Conservation (phyloP, 345 rosid genomes). For the Acer saccharum region DNA sequence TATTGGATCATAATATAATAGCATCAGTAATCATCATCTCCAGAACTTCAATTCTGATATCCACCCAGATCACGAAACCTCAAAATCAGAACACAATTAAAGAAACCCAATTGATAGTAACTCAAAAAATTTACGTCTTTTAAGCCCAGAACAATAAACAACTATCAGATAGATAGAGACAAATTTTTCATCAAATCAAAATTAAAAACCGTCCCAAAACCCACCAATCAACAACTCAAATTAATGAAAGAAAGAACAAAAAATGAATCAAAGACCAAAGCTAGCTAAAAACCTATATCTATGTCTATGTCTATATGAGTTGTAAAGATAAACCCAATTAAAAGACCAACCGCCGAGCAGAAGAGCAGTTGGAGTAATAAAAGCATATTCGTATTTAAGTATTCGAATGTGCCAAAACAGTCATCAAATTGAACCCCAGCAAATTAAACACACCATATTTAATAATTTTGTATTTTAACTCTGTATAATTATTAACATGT, state of each 20-base stretch:
- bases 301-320: not conserved
- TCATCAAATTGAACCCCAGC: not conserved
- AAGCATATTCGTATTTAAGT: constrained; percentile 34
- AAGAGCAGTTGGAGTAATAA: constrained; percentile 22
- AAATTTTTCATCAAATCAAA: not conserved
- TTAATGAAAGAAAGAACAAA: constrained; percentile 17
- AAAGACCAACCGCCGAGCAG: constrained; percentile 19
- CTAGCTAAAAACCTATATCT: not conserved
- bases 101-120: constrained; percentile 12
- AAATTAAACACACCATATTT: not conserved
- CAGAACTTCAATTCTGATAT: constrained; percentile 19
- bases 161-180: not conserved
- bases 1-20: constrained; percentile 22
- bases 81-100: constrained; percentile 13
- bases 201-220: constrained; percentile 8
- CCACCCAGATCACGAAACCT: constrained; percentile 17
- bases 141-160: constrained; percentile 16
- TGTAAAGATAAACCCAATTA: constrained; percentile 9
- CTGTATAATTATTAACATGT: not conserved
- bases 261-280: constrained; percentile 15
- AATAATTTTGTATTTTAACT: not conserved
- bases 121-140: not conserved
- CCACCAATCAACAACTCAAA: constrained; percentile 11
- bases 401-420: constrained; percentile 22
- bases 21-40: constrained; percentile 12